Percentiles rank a stretch among this genome's conserved stretches.
These are phyloP conservation scores for Penicillium arizonense DNA, from an alignment of 495 filamentous ascomycete species.

Conservation along the genomic window DNA sequence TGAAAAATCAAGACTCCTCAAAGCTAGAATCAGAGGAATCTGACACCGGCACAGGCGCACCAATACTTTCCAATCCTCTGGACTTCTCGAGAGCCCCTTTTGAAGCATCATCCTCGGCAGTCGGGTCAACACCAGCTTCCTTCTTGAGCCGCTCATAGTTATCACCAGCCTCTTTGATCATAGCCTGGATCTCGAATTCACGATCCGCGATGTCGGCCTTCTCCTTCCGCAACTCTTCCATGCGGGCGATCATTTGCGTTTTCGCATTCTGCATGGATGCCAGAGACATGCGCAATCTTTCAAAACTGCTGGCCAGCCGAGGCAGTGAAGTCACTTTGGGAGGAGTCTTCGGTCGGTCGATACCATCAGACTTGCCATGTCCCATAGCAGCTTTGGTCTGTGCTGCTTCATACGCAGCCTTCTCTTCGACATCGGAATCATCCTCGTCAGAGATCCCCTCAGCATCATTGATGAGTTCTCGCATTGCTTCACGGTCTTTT, in stretches of 20 bases:
- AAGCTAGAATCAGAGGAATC: constrained; percentile 24
- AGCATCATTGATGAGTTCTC: constrained; percentile 78
- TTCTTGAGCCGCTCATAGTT: constrained; percentile 63
- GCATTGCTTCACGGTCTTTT: constrained; percentile 72
- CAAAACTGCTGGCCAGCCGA: constrained; percentile 47
- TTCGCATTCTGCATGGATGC: constrained; percentile 55
- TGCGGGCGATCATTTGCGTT: constrained; percentile 50
- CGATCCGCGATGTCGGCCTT: constrained; percentile 68
- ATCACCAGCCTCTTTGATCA: constrained; percentile 79
- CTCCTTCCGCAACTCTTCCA: constrained; percentile 63
- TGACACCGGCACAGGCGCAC: constrained; percentile 23
- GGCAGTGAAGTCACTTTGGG: constrained; percentile 60
- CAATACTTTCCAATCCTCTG: constrained; percentile 44
- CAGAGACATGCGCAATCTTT: constrained; percentile 50
- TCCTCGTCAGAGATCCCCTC: constrained; percentile 64
- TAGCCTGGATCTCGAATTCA: constrained; percentile 76
- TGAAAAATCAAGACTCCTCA: constrained; percentile 22
- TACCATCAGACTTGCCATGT: constrained; percentile 47
- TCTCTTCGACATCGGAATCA: constrained; percentile 76
- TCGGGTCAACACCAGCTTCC: constrained; percentile 48
- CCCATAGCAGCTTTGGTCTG: constrained; percentile 83
- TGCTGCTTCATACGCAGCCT: constrained; percentile 82
- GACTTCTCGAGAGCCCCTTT: constrained; percentile 31
- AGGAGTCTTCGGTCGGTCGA: constrained; percentile 51
- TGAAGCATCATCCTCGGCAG: constrained; percentile 24